A percentile compares a stretch with the other conserved stretches of the same genome.
These are phyloP conservation scores for Apostasia ramifera DNA, from an alignment of 106 monocot genomes.

Conservation along the genomic window DNA sequence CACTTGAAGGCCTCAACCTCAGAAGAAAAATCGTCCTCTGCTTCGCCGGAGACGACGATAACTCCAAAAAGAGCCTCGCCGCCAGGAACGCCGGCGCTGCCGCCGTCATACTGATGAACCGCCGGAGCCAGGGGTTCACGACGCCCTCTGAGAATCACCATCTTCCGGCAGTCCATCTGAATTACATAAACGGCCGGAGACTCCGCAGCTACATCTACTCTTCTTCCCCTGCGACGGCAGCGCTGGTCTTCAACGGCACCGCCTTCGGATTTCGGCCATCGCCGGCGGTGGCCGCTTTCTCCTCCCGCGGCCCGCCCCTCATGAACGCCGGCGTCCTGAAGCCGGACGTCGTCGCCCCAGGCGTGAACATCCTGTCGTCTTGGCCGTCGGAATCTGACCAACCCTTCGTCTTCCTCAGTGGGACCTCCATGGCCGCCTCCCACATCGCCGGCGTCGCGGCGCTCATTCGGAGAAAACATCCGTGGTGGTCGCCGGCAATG, in stretches of 20 bases:
- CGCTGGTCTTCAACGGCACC: slow-evolving; percentile 22
- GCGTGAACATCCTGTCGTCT: slow-evolving; percentile 39
- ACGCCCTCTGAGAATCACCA: neutral
- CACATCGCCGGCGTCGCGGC: slow-evolving; percentile 12
- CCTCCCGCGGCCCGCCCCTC: slow-evolving; percentile 34
- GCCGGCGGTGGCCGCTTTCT: slow-evolving; percentile 33
- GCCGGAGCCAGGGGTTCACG: neutral
- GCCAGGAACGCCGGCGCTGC: slow-evolving; percentile 12
- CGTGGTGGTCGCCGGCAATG: slow-evolving; percentile 14
- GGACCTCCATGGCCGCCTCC: slow-evolving; percentile 20
- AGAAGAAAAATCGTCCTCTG: slow-evolving; percentile 20
- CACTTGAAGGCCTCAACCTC: neutral
- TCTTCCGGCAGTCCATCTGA: slow-evolving; percentile 6
- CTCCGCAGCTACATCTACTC: slow-evolving; percentile 7
- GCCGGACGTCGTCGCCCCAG: slow-evolving; percentile 37
- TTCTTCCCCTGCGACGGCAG: slow-evolving; percentile 4
- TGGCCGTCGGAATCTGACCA: slow-evolving; percentile 5
- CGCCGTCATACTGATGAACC: slow-evolving; percentile 16
- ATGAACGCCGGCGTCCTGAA: slow-evolving; percentile 26
- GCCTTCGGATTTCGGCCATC: slow-evolving; percentile 4
- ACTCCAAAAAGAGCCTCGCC: neutral
- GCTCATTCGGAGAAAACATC: slow-evolving; percentile 8
- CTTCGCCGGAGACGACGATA: neutral
- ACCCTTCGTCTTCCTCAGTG: slow-evolving; percentile 8
- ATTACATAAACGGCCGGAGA: neutral